Percentiles rank a stretch among this genome's conserved stretches.
phyloP scores from a whole-genome alignment of 805 yeast genomes.

The Starmerella riodocensis region DNA sequence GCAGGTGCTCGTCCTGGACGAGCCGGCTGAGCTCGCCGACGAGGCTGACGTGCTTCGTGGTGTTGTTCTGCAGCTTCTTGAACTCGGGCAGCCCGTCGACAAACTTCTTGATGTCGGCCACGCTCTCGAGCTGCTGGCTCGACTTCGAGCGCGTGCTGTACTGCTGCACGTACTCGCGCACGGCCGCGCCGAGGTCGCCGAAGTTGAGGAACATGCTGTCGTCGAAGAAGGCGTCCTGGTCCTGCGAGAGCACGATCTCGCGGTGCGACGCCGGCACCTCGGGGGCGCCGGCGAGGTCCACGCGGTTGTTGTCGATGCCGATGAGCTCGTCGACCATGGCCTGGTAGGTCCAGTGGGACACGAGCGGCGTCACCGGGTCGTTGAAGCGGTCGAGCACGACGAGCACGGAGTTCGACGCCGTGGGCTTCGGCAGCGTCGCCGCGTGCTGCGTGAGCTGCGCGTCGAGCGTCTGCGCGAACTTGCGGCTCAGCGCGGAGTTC shows the following conservation, averaged over 20 bases:
- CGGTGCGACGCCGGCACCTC: constrained; percentile 45
- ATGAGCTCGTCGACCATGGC: constrained; percentile 91
- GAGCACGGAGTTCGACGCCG: constrained; percentile 29
- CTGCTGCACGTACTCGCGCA: constrained; percentile 69
- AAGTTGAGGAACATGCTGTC: constrained; percentile 81
- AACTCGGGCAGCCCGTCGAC: constrained; percentile 91
- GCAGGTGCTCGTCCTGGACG: constrained; percentile 46
- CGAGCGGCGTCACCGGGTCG: constrained; percentile 86
- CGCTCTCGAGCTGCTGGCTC: constrained; percentile 55
- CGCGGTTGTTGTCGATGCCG: constrained; percentile 71
- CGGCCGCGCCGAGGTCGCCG: constrained; percentile 84
- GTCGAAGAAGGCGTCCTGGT: constrained; percentile 61
- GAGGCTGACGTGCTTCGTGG: constrained; percentile 81
- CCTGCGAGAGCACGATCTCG: constrained; percentile 52
- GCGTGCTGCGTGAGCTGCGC: constrained; percentile 43
- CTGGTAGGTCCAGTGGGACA: constrained; percentile 96
- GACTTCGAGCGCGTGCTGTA: constrained; percentile 72
- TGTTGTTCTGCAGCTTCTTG: constrained; percentile 72
- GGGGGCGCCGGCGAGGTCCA: constrained; percentile 45
- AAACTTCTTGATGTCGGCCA: constrained; percentile 80
- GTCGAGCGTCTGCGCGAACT: constrained; percentile 58
- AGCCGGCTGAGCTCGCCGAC: constrained; percentile 74
- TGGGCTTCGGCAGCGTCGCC: constrained; percentile 38
- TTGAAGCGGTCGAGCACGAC: constrained; percentile 68
- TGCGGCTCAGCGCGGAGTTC: constrained; percentile 49